These are phyloP conservation scores for Papiliotrema flavescens DNA, from an alignment of 1,284 basidiomycete species.

Conservation along the genomic window DNA sequence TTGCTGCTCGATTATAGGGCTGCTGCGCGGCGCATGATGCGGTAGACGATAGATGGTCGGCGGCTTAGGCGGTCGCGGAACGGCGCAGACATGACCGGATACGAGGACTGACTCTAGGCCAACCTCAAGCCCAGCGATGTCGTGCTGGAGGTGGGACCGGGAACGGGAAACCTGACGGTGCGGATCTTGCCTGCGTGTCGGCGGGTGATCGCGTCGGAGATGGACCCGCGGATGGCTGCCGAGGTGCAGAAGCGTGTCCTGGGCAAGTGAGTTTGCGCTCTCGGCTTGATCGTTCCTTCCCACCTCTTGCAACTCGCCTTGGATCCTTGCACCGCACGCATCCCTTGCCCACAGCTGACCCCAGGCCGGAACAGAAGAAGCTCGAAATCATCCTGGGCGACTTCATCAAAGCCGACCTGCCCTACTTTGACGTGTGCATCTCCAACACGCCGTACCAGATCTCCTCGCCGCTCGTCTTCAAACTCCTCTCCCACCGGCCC, in stretches of 20 bases:
- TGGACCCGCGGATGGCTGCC: constrained; percentile 99
- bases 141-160: constrained; percentile 96
- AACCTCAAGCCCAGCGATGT: constrained; percentile 90
- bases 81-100: background rate
- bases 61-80: too few relatives aligned
- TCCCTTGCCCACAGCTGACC: background rate
- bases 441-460: constrained; percentile 96
- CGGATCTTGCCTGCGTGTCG: constrained; percentile 92
- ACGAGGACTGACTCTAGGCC: constrained; percentile 57
- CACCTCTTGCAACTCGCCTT: too few relatives aligned
- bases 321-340: too few relatives aligned
- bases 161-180: constrained; percentile 95
- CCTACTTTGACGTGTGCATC: constrained; percentile 99
- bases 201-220: constrained; percentile 89
- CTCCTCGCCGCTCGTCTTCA: constrained; percentile 95
- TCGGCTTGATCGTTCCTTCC: constrained; percentile 5
- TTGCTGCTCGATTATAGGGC: too few relatives aligned
- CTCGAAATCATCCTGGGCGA: constrained; percentile 93
- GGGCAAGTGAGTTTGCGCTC: constrained; percentile 96
- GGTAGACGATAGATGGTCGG: too few relatives aligned
- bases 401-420: constrained; percentile 93
- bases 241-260: constrained; percentile 96
- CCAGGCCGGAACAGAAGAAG: constrained; percentile 88
- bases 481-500: constrained; percentile 91
- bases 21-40: too few relatives aligned